phyloP scores from a whole-genome alignment of 805 yeast species.

The Tetrapisispora taiwanensis region DNA sequence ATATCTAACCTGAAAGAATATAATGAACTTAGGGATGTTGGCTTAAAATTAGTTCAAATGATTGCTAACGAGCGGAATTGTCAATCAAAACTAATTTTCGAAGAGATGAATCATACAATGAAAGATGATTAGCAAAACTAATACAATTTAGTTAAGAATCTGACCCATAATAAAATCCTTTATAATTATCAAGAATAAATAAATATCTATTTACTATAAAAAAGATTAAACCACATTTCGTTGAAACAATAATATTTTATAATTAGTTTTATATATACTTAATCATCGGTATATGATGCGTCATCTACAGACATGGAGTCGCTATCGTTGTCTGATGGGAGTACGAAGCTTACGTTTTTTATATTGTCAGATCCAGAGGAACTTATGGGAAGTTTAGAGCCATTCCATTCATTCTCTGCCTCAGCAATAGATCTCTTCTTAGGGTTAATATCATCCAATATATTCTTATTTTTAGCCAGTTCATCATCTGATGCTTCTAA shows the following conservation, averaged over 20 bases:
- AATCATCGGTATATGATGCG: not conserved
- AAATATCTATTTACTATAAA: too few species aligned
- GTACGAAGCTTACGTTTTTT: slow-evolving; percentile 10
- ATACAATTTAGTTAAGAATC: too few species aligned
- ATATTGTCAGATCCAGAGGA: not conserved
- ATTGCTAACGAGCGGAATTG: slow-evolving; percentile 50
- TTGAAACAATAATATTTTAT: too few species aligned
- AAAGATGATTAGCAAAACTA: slow-evolving; percentile 11
- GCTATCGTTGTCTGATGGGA: slow-evolving; percentile 3
- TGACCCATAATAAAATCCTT: too few species aligned
- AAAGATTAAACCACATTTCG: too few species aligned
- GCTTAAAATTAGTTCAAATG: slow-evolving; percentile 44
- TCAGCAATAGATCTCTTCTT: not conserved
- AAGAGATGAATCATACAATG: slow-evolving; percentile 39
- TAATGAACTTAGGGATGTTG: slow-evolving; percentile 55
- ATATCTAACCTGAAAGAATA: slow-evolving; percentile 44
- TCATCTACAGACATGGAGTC: slow-evolving; percentile 4
- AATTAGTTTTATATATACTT: too few species aligned
- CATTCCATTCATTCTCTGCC: not conserved
- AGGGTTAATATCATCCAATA: not conserved
- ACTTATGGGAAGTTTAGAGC: not conserved
- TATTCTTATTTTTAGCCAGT: not conserved
- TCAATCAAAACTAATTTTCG: slow-evolving; percentile 38
- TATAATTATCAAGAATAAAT: too few species aligned
- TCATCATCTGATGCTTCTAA: not conserved